These are phyloP conservation scores for Lachnellula occidentalis DNA, from an alignment of 2,329 filamentous ascomycete genomes.

Conservation along the genomic window DNA sequence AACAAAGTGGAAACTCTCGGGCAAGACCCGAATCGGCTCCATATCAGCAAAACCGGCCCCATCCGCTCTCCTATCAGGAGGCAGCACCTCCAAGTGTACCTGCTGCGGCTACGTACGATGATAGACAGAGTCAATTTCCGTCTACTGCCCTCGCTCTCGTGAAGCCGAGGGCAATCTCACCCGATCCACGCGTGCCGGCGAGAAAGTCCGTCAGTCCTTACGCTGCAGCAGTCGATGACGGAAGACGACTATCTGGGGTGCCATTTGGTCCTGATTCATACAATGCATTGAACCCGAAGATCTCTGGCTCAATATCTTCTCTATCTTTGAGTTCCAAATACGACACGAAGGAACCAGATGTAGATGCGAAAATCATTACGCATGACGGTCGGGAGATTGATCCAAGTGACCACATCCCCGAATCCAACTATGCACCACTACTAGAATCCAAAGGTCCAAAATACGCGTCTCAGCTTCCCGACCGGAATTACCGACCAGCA, in stretches of 20 bases:
- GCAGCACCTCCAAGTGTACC: constrained; percentile 20
- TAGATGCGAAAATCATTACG: constrained; percentile 66
- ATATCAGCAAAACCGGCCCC: constrained; percentile 22
- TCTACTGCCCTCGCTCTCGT: constrained; percentile 29
- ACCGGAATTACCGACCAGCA: constrained; percentile 38
- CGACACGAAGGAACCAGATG: constrained; percentile 37
- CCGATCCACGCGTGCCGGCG: constrained; percentile 37
- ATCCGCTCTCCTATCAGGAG: constrained; percentile 26
- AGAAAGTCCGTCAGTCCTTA: constrained; percentile 73
- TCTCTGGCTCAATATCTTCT: constrained; percentile 33
- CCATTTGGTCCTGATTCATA: constrained; percentile 75
- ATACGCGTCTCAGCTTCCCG: constrained; percentile 33
- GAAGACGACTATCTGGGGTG: constrained; percentile 52
- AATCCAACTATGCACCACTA: constrained; percentile 37
- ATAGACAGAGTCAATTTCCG: constrained; percentile 23
- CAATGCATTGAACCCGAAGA: constrained; percentile 60
- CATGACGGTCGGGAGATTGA: constrained; percentile 73
- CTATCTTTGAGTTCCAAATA: constrained; percentile 26
- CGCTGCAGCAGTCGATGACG: constrained; percentile 44
- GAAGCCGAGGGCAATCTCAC: constrained; percentile 26
- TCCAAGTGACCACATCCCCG: constrained; percentile 73
- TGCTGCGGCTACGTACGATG: constrained; percentile 24
- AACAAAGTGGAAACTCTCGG: constrained; percentile 33
- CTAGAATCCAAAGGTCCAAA: constrained; percentile 43
- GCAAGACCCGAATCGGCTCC: constrained; percentile 30